A percentile compares a stretch with the other conserved stretches of the same genome.
Conservation (phyloP, 2,329 filamentous ascomycete species). For the Reticulascus tulasneorum region DNA sequence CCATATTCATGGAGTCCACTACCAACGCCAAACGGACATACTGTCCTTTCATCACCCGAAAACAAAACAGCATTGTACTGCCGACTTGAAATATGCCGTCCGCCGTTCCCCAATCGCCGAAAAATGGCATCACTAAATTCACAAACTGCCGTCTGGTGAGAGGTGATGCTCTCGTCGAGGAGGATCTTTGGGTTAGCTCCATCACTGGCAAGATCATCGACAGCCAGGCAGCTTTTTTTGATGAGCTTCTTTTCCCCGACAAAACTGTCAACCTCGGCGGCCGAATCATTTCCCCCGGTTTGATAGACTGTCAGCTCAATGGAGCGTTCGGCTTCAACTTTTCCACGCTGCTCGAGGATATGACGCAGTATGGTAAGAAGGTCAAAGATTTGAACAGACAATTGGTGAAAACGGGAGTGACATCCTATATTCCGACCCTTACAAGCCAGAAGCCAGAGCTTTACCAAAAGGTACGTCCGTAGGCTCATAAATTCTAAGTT, state of each 20-base stretch:
- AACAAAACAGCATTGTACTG: constrained; percentile 17
- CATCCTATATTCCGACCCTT: constrained; percentile 80
- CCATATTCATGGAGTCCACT: constrained; percentile 10
- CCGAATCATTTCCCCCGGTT: constrained; percentile 77
- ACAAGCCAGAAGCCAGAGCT: constrained; percentile 77
- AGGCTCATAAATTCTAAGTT: too few species aligned
- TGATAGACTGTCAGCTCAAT: constrained; percentile 91
- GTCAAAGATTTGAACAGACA: constrained; percentile 66
- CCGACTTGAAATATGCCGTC: constrained; percentile 40
- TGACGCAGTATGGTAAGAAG: constrained; percentile 66
- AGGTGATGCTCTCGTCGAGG: constrained; percentile 61
- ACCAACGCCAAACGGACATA: constrained; percentile 3
- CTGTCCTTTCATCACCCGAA: constrained; percentile 10
- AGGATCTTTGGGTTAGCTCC: constrained; percentile 88
- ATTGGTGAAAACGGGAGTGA: constrained; percentile 76
- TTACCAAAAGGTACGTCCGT: constrained; percentile 64
- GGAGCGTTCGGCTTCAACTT: constrained; percentile 93
- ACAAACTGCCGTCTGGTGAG: constrained; percentile 81
- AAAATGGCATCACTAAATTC: constrained; percentile 71
- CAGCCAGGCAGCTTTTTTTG: constrained; percentile 65
- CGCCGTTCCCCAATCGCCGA: constrained; percentile 33
- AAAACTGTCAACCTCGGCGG: constrained; percentile 74
- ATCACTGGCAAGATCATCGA: constrained; percentile 75
- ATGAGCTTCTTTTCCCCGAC: constrained; percentile 65
- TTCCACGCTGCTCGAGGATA: constrained; percentile 68